Conservation (phyloP, 1,139 yeast species). For the Suhomyces maxii region DNA sequence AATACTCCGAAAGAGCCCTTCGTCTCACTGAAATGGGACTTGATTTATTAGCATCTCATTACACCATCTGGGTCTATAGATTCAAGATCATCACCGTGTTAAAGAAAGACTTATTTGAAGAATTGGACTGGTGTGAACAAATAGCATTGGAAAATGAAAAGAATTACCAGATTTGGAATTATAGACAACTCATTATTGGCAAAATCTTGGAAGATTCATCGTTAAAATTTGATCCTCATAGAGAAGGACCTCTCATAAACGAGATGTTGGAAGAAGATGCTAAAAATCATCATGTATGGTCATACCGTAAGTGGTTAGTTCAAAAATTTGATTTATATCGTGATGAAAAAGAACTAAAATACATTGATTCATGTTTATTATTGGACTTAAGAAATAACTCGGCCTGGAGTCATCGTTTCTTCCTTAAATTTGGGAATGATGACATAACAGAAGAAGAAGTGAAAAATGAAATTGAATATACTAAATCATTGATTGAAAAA, state of each 20-base stretch:
- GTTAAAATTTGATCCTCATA: conserved; percentile 37
- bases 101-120: conserved; percentile 28
- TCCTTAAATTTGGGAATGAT: conserved; percentile 41
- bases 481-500: conserved; percentile 42
- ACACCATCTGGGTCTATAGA: conserved; percentile 86
- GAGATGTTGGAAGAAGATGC: conserved; percentile 74
- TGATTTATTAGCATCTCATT: conserved; percentile 79
- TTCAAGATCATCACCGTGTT: conserved; percentile 51
- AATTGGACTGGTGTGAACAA: conserved; percentile 66
- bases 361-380: conserved; percentile 49
- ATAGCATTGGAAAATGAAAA: conserved; percentile 77
- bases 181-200: conserved; percentile 63
- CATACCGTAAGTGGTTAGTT: conserved; percentile 82
- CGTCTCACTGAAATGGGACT: conserved; percentile 65
- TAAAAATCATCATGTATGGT: conserved; percentile 96
- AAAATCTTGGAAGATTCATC: conserved; percentile 23
- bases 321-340: conserved; percentile 49
- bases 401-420: conserved; percentile 90
- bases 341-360: conserved; percentile 51
- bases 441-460: conserved; percentile 11
- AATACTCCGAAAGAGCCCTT: conserved; percentile 70
- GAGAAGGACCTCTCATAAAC: conserved; percentile 64
- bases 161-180: conserved; percentile 96
- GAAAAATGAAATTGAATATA: conserved; percentile 46
- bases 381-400: conserved; percentile 83